Conservation (phyloP, 257 asterid genomes). For the Misopates orontium region DNA sequence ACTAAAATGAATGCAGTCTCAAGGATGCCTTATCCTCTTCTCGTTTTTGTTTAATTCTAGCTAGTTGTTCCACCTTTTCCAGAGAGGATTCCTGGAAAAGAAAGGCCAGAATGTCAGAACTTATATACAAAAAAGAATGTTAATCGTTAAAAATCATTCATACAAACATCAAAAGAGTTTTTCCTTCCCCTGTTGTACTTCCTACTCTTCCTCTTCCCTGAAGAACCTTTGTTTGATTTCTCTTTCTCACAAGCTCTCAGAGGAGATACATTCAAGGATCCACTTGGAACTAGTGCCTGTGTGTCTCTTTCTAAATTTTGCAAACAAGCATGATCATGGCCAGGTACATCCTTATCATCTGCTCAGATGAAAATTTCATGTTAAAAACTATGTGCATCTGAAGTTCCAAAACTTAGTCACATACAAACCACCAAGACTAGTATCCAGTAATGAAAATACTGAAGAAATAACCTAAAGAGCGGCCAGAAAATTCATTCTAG, state of each 20-base stretch:
- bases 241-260: constrained; percentile 16
- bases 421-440: neutral
- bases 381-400: constrained; percentile 27
- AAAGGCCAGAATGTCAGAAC: constrained; percentile 22
- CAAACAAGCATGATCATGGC: constrained; percentile 31
- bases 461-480: no score
- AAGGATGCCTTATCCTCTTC: constrained; percentile 71
- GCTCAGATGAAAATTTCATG: constrained; percentile 27
- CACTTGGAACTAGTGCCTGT: constrained; percentile 36
- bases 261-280: constrained; percentile 32
- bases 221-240: constrained; percentile 30
- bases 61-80: constrained; percentile 76
- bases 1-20: constrained; percentile 82
- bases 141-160: constrained; percentile 12
- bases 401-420: constrained; percentile 8
- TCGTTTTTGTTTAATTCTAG: constrained; percentile 74
- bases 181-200: constrained; percentile 31
- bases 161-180: constrained; percentile 52
- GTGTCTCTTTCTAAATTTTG: constrained; percentile 35
- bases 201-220: constrained; percentile 43
- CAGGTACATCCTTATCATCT: constrained; percentile 33
- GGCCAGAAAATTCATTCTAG: no score
- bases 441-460: neutral
- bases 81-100: constrained; percentile 63
- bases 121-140: constrained; percentile 12